These are phyloP conservation scores for Cladosporium sp. DNA, from an alignment of 2,329 filamentous ascomycete genomes.

Conservation along the genomic window DNA sequence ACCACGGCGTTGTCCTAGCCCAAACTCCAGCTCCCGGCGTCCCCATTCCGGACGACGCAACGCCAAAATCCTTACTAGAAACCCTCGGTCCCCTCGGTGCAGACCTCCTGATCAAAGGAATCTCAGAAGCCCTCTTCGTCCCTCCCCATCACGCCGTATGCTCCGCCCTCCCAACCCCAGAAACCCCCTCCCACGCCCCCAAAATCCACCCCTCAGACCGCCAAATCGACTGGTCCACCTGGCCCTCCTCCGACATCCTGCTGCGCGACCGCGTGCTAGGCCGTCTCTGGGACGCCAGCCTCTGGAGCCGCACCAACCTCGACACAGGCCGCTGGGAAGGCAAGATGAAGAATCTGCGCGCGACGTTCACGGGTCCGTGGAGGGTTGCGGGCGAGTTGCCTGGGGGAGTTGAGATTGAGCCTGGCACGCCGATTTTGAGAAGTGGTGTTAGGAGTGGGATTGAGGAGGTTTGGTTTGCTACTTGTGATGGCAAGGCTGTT, in stretches of 20 bases:
- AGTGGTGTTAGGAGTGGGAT: background rate
- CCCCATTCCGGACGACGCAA: slow-evolving; percentile 44
- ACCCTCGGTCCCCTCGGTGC: slow-evolving; percentile 63
- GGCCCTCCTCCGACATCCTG: slow-evolving; percentile 52
- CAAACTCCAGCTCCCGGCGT: slow-evolving; percentile 53
- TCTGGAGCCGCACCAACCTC: slow-evolving; percentile 19
- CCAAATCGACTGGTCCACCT: slow-evolving; percentile 57
- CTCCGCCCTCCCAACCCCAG: slow-evolving; percentile 20
- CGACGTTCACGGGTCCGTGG: slow-evolving; percentile 25
- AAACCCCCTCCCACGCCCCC: slow-evolving; percentile 53
- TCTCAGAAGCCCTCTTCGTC: slow-evolving; percentile 62
- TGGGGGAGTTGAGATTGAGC: background rate
- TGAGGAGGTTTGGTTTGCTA: slow-evolving; percentile 16
- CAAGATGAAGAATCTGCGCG: slow-evolving; percentile 6
- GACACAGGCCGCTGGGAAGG: slow-evolving; percentile 1
- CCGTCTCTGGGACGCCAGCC: slow-evolving; percentile 56
- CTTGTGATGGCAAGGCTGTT: slow-evolving; percentile 18
- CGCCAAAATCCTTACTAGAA: slow-evolving; percentile 48
- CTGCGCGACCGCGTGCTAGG: slow-evolving; percentile 59
- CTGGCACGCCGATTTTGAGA: background rate
- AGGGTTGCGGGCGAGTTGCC: background rate
- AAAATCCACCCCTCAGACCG: slow-evolving; percentile 67
- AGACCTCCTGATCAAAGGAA: slow-evolving; percentile 62
- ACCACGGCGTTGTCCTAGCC: slow-evolving; percentile 69
- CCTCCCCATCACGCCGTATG: slow-evolving; percentile 20